Percentiles rank a stretch among this genome's conserved stretches.
Evolutionary conservation across 129 eudicot species (phyloP).

Genomic region (Heracleum sosnowskyi): DNA sequence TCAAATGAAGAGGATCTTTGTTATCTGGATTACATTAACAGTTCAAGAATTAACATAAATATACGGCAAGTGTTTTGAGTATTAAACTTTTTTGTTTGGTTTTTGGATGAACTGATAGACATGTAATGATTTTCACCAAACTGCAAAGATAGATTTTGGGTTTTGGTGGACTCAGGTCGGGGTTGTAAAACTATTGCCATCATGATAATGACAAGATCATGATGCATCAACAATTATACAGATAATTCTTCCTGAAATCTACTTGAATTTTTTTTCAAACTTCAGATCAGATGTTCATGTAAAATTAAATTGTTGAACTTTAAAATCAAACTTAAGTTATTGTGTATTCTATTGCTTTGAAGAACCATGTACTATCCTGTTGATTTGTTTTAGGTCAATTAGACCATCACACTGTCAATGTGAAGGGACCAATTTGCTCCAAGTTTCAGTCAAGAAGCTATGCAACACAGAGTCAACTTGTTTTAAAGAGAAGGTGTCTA

Average conservation of each 20-base stretch:
- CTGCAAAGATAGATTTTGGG: neutral
- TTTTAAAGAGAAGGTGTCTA: no score
- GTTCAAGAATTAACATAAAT: conserved; percentile 93
- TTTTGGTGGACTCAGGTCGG: neutral
- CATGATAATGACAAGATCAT: neutral
- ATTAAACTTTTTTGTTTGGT: no score
- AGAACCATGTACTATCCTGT: neutral
- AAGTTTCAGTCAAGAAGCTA: no score
- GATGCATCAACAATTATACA: neutral
- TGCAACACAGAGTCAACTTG: no score
- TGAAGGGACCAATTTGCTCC: no score
- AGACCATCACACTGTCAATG: no score
- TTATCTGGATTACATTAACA: conserved; percentile 68
- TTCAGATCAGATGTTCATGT: neutral
- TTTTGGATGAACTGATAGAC: neutral
- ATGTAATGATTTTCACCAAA: neutral
- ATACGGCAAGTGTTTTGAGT: conserved; percentile 81
- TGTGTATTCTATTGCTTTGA: neutral
- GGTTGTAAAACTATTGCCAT: neutral
- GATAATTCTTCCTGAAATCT: neutral
- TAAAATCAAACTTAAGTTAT: neutral
- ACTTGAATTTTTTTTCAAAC: neutral
- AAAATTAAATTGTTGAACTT: neutral
- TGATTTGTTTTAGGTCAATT: neutral
- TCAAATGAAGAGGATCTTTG: conserved; percentile 36